phyloP scores from a whole-genome alignment of 345 rosid species.

The Crucihimalaya himalaica region DNA sequence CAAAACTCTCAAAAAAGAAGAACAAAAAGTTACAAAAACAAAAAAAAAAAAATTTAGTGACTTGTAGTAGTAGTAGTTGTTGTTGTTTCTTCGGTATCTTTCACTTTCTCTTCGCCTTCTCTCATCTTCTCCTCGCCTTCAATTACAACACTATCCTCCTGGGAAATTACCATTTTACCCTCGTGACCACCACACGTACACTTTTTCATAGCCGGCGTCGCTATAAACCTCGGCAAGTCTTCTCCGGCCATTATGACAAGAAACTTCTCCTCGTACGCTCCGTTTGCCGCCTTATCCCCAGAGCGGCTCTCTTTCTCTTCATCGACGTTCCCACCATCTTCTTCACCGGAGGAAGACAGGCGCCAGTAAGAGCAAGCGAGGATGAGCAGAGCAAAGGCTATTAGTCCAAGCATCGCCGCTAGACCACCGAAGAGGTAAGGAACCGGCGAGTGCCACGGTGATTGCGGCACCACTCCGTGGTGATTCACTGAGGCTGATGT shows the following conservation, averaged over 20 bases:
- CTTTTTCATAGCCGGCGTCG: conserved; percentile 58
- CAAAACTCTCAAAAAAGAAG: conserved; percentile 8
- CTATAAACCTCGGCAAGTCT: conserved; percentile 62
- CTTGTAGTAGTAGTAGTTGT: conserved; percentile 34
- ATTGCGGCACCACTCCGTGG: conserved; percentile 35
- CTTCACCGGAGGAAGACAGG: conserved; percentile 37
- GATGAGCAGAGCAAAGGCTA: conserved; percentile 71
- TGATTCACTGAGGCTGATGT: conserved; percentile 23
- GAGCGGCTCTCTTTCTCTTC: conserved; percentile 49
- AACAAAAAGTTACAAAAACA: neutral
- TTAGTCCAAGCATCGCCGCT: conserved; percentile 78
- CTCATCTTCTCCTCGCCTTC: conserved; percentile 32
- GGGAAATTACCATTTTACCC: conserved; percentile 22
- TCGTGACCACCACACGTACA: conserved; percentile 43
- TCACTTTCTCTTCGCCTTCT: conserved; percentile 44
- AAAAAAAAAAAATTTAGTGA: conserved; percentile 22
- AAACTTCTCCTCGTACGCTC: conserved; percentile 60
- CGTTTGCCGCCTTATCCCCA: conserved; percentile 31
- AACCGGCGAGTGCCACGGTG: conserved; percentile 85
- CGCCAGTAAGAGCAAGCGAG: conserved; percentile 81
- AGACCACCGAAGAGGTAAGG: conserved; percentile 78
- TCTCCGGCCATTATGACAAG: conserved; percentile 81
- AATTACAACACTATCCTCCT: conserved; percentile 18
- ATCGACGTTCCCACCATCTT: conserved; percentile 32
- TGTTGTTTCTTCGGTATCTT: conserved; percentile 39